Evolutionary conservation across 1,139 yeast genomes (phyloP), one percentile per base, ranked within the genome.

Genomic region (Sporopachydermia cereana): DNA sequence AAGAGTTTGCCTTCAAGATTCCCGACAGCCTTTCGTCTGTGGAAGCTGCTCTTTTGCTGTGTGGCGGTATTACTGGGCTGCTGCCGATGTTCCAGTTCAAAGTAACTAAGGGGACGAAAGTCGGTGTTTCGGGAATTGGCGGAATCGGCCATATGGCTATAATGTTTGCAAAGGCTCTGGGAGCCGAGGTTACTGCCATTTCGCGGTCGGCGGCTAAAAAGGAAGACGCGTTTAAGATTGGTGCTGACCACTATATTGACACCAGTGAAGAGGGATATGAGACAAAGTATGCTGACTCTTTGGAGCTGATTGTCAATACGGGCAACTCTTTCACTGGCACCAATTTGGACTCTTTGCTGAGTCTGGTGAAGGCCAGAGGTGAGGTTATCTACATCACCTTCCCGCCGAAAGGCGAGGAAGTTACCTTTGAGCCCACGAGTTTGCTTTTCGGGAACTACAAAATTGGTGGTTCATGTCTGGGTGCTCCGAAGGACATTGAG

Each of bases 51-150:
- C 84, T 84, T 23, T 66, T 79, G 57, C 62, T 79, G 66, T 79
- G 85, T 64, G 84, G 79, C 41, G 85, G 85, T 48, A 64, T 77
- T 53, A 79, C 85, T 20, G 77, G 73, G 1, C 78, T 64, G 61
- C 67, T 77, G 3, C 85, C 85, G 41, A 58, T 79, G 49, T 61
- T 53, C 49, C 70, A 71, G 47, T 70, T 71, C 48, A 79, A 76
- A 46, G 61, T 73, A 43, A 64, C 68, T 47, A 72, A 73, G 47
- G 71, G 62, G 71, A 61, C 61, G 45, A 66, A 61, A 43, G 76
- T 75, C 41, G 80, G 76, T 43, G 58, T 75, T 48, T 65, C 68
- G 48, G 80, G 80, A 45, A 64, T 74, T 47, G 78, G 79, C 46
- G 80, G 80, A 29, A 63, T 75, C 49, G 80, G 79, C 41, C 77